These are phyloP conservation scores for Ambispora gerdemannii DNA, from an alignment of 192 early-diverging fungal species.

Conservation along the genomic window DNA sequence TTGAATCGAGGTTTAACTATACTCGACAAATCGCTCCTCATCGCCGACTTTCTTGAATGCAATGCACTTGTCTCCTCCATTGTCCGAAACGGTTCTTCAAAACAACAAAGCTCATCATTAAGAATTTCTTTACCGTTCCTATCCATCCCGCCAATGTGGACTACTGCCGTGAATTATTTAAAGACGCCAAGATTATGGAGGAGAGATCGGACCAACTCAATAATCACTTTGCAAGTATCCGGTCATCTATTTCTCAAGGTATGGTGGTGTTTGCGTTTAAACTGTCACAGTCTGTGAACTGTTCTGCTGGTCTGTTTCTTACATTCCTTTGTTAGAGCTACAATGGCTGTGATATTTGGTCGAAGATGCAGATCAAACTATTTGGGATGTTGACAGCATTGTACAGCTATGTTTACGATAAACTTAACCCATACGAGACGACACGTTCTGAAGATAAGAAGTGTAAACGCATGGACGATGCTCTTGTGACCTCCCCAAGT, in stretches of 20 bases:
- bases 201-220: constrained; percentile 16
- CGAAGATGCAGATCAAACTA: neutral
- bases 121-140: constrained; percentile 18
- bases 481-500: no score
- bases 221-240: constrained; percentile 27
- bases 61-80: neutral
- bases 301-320: neutral
- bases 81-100: constrained; percentile 13
- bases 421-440: no score
- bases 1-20: constrained; percentile 3
- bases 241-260: constrained; percentile 23
- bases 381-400: neutral
- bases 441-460: no score
- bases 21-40: constrained; percentile 12
- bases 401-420: no score
- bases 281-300: constrained; percentile 18
- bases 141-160: constrained; percentile 13
- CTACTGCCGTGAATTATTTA: constrained; percentile 10
- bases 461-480: no score
- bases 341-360: constrained; percentile 1
- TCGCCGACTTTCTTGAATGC: constrained; percentile 23
- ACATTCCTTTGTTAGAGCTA: neutral
- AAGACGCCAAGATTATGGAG: constrained; percentile 20
- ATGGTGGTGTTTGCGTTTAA: constrained; percentile 7
- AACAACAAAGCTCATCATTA: constrained; percentile 27